A percentile compares a stretch with the other conserved stretches of the same genome.
These are phyloP conservation scores for Candida insectalens DNA, from an alignment of 805 yeast genomes.

Conservation along the genomic window DNA sequence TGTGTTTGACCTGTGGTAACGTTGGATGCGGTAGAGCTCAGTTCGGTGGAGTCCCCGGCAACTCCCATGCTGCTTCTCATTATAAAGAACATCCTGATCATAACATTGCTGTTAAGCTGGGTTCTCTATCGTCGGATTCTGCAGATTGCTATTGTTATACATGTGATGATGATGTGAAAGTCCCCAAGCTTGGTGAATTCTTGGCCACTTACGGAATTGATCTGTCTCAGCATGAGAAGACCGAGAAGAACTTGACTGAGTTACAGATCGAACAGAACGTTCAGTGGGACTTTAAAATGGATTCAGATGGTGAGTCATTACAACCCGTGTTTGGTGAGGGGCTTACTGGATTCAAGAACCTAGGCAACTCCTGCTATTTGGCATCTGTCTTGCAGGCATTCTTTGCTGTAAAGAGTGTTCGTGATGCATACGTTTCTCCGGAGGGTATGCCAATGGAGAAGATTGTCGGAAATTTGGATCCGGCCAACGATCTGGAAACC, in stretches of 20 bases:
- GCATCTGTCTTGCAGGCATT: slow-evolving; percentile 73
- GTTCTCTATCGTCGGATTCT: slow-evolving; percentile 71
- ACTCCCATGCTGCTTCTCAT: slow-evolving; percentile 82
- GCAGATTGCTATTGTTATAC: slow-evolving; percentile 85
- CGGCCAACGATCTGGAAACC: slow-evolving; percentile 56
- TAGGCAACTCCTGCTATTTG: slow-evolving; percentile 90
- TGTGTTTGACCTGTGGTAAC: slow-evolving; percentile 85
- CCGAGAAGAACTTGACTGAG: slow-evolving; percentile 84
- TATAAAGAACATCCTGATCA: slow-evolving; percentile 45
- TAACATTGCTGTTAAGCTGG: slow-evolving; percentile 81
- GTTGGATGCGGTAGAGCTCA: slow-evolving; percentile 93
- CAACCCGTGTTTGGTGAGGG: slow-evolving; percentile 65
- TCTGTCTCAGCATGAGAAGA: slow-evolving; percentile 43
- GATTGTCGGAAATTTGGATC: slow-evolving; percentile 30
- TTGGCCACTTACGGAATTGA: slow-evolving; percentile 62
- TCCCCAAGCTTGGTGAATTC: slow-evolving; percentile 42
- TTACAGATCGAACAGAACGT: slow-evolving; percentile 87
- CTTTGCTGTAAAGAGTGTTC: slow-evolving; percentile 34
- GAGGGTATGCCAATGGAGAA: slow-evolving; percentile 26
- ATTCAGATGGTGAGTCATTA: slow-evolving; percentile 58
- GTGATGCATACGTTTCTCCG: slow-evolving; percentile 28
- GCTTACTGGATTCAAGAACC: slow-evolving; percentile 75
- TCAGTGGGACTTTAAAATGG: slow-evolving; percentile 87
- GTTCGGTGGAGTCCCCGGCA: slow-evolving; percentile 90
- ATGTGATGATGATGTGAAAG: slow-evolving; percentile 83